Evolutionary conservation across 176 grass and related monocot genomes (phyloP), one percentile per base, ranked within the genome.

Genomic region (Raddia distichophylla): DNA sequence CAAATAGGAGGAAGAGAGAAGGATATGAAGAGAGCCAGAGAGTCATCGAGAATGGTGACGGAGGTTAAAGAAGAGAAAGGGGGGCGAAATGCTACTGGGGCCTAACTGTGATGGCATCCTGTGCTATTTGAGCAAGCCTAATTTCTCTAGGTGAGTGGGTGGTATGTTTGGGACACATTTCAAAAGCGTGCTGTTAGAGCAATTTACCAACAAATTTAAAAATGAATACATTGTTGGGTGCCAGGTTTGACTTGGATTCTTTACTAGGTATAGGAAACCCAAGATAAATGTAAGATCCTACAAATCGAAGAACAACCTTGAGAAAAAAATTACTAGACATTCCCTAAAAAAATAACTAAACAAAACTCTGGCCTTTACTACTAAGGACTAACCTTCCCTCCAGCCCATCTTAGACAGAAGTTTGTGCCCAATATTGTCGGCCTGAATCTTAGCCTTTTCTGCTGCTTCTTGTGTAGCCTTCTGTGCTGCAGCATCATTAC

Each of bases 351-450:
- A 40, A 40, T 40, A 16, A 55, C 8, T 47, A 47, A 4, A 11
- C 8, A n/a, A 17, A 27, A 51, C 10, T 32, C 32, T n/a, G 48
- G 17, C 10, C 52, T 55, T 17, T 18, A 56, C 19, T 64, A 52
- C 64, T 88, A 46, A 60, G 3, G 11, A 76, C 88, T 47, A 84
- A 96, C 97, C 97, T 99, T 99, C 97, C 83, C 77, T 93, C 97
- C 97, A 99, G n/a, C 97, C 97, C 97, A 99, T 99, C 85, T 95
- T 95, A 71, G 97, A 99, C 63, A 99, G 55, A 90, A 99, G 97
- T 63, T 87, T 99, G 84, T 99, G 96, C 13, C 97, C 97, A 66
- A 99, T 93, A 89, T 99, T 99, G 70, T 99, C 97, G 0, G 97
- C 97, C 79, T 99, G 97, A 69, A 99, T 99, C 82, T 91, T 99